Conservation (phyloP, 495 filamentous ascomycete genomes). For the Aspergillus indologenus region DNA sequence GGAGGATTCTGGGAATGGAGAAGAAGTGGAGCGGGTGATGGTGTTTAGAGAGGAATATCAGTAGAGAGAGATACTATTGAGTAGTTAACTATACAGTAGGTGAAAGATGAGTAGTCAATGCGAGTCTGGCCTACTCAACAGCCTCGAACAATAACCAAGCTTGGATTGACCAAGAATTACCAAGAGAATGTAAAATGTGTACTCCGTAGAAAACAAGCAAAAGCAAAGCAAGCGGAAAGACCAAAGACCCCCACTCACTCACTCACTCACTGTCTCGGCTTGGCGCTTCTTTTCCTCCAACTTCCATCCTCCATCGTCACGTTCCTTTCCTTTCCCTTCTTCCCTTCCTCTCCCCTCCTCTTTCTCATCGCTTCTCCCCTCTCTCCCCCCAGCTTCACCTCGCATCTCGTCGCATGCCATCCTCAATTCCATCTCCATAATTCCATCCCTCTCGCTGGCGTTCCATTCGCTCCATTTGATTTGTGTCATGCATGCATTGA, state of each 20-base stretch:
- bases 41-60: slow-evolving; percentile 55
- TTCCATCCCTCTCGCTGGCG: neutral
- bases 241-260: slow-evolving; percentile 12
- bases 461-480: neutral
- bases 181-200: too few species aligned
- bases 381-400: neutral
- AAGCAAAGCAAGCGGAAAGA: too few species aligned
- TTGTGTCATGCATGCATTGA: slow-evolving; percentile 24
- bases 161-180: too few species aligned
- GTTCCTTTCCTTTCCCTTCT: slow-evolving; percentile 13
- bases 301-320: slow-evolving; percentile 19
- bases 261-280: slow-evolving; percentile 19
- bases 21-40: slow-evolving; percentile 51
- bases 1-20: slow-evolving; percentile 64
- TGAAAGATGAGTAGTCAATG: too few species aligned
- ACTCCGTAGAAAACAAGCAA: too few species aligned
- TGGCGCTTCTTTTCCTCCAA: slow-evolving; percentile 17
- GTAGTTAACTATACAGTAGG: too few species aligned
- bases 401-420: neutral
- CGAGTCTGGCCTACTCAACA: too few species aligned
- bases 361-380: slow-evolving; percentile 4
- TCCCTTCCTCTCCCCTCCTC: slow-evolving; percentile 11
- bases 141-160: too few species aligned
- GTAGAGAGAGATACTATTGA: neutral
- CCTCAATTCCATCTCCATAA: neutral